Percentiles rank a stretch among this genome's conserved stretches.
Evolutionary conservation across 1,284 basidiomycete genomes (phyloP).

Genomic region (Melampsora americana): DNA sequence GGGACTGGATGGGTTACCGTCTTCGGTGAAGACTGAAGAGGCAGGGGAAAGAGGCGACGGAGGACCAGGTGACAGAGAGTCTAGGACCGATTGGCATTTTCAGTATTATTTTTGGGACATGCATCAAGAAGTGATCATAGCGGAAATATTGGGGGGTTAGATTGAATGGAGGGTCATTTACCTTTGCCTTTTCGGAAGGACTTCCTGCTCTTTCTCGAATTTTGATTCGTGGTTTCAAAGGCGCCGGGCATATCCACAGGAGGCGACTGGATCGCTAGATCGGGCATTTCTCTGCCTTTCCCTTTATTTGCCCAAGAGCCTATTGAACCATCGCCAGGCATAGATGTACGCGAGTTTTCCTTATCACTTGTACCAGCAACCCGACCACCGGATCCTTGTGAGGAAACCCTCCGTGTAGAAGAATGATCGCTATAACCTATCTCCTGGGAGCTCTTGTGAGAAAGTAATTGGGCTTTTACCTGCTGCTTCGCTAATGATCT

Average conservation of each 20-base stretch:
- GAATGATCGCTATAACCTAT: slow-evolving; percentile 17
- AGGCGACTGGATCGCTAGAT: slow-evolving; percentile 16
- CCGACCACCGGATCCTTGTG: slow-evolving; percentile 24
- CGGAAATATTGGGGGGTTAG: not conserved
- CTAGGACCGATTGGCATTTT: not conserved
- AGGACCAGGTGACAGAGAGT: slow-evolving; percentile 19
- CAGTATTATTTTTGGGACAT: not conserved
- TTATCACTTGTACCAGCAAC: slow-evolving; percentile 7
- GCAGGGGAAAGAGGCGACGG: slow-evolving; percentile 42
- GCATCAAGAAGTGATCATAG: not conserved
- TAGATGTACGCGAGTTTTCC: slow-evolving; percentile 21
- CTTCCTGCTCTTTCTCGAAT: slow-evolving; percentile 25
- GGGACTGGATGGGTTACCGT: slow-evolving; percentile 16
- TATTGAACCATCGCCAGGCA: not conserved
- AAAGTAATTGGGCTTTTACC: not conserved
- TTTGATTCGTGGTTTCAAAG: slow-evolving; percentile 15
- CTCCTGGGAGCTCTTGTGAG: slow-evolving; percentile 19
- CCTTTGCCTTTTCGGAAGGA: slow-evolving; percentile 28
- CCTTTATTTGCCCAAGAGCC: slow-evolving; percentile 22
- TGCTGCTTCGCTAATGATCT: slow-evolving; percentile 19
- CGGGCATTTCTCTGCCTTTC: slow-evolving; percentile 32
- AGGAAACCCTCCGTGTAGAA: slow-evolving; percentile 9
- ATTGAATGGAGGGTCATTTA: not conserved
- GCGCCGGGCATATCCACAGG: slow-evolving; percentile 1
- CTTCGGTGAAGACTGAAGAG: slow-evolving; percentile 35